Conservation (phyloP, 352 stramenopile species). For the Globisporangium paddicum region DNA sequence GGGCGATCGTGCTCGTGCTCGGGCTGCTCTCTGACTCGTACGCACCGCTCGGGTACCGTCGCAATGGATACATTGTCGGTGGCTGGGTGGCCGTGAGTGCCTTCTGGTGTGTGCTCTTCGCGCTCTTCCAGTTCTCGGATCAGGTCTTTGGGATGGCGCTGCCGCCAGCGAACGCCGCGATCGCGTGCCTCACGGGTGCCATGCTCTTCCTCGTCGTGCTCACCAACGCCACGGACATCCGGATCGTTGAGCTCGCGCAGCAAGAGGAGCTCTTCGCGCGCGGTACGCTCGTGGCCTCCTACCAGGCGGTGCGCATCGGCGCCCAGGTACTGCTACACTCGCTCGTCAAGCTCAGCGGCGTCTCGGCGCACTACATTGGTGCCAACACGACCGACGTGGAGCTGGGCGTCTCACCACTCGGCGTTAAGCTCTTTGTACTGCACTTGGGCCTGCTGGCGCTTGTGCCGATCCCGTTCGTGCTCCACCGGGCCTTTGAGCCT, state of each 20-base stretch:
- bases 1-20: slow-evolving; percentile 25
- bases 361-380: neutral
- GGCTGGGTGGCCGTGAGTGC: slow-evolving; percentile 29
- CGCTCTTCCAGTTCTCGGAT: slow-evolving; percentile 17
- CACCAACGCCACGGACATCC: slow-evolving; percentile 31
- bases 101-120: slow-evolving; percentile 27
- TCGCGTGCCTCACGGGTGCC: slow-evolving; percentile 14
- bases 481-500: slow-evolving; percentile 23
- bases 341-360: slow-evolving; percentile 16
- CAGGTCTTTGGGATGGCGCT: slow-evolving; percentile 4
- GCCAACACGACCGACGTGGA: neutral
- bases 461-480: slow-evolving; percentile 26
- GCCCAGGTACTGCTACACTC: slow-evolving; percentile 19
- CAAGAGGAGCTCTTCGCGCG: slow-evolving; percentile 28
- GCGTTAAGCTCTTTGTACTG: slow-evolving; percentile 16
- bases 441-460: slow-evolving; percentile 25
- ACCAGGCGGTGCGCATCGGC: slow-evolving; percentile 27
- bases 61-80: slow-evolving; percentile 72
- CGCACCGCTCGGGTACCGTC: slow-evolving; percentile 22
- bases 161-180: slow-evolving; percentile 9
- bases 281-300: slow-evolving; percentile 24
- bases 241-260: slow-evolving; percentile 41
- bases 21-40: slow-evolving; percentile 28
- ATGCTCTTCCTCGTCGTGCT: slow-evolving; percentile 28
- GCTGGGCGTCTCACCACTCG: slow-evolving; percentile 15